Evolutionary conservation across 331 rosid genomes (phyloP).

Genomic region (Dryas integrifolia): DNA sequence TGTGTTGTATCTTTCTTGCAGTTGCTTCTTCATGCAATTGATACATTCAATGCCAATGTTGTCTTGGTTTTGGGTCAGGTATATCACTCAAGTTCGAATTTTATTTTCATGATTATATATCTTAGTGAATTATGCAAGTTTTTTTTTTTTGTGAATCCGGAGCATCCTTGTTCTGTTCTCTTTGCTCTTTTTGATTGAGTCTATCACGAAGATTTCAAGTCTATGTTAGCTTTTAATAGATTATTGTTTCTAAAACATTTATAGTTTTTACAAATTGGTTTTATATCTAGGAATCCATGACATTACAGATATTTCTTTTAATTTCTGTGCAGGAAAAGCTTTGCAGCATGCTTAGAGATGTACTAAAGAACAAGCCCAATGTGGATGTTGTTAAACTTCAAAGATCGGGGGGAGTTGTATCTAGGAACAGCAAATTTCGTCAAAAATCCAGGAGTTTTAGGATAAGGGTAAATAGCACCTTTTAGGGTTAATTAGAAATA

Average conservation of each 20-base stretch:
- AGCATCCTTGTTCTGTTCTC: too few species aligned
- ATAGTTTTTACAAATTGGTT: background rate
- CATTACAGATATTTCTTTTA: conserved; percentile 16
- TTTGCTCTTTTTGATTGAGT: background rate
- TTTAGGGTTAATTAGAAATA: background rate
- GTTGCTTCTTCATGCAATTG: conserved; percentile 91
- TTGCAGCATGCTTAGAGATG: conserved; percentile 89
- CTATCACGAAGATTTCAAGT: background rate
- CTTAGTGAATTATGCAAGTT: background rate
- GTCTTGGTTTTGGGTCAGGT: conserved; percentile 97
- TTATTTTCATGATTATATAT: background rate
- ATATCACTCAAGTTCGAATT: conserved; percentile 14
- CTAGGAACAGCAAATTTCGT: conserved; percentile 72
- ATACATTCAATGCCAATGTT: conserved; percentile 75
- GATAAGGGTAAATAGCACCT: conserved; percentile 60
- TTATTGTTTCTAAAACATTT: background rate
- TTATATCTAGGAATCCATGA: conserved; percentile 7
- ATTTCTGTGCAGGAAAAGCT: conserved; percentile 72
- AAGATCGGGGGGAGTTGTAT: conserved; percentile 94
- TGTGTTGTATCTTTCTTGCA: conserved; percentile 39
- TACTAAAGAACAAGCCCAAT: conserved; percentile 64
- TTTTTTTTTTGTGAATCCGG: background rate
- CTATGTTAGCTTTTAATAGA: background rate
- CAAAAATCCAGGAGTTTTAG: conserved; percentile 73
- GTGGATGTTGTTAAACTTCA: conserved; percentile 97